Conservation (phyloP, 1,284 basidiomycete species). For the Leccinum solheimii region DNA sequence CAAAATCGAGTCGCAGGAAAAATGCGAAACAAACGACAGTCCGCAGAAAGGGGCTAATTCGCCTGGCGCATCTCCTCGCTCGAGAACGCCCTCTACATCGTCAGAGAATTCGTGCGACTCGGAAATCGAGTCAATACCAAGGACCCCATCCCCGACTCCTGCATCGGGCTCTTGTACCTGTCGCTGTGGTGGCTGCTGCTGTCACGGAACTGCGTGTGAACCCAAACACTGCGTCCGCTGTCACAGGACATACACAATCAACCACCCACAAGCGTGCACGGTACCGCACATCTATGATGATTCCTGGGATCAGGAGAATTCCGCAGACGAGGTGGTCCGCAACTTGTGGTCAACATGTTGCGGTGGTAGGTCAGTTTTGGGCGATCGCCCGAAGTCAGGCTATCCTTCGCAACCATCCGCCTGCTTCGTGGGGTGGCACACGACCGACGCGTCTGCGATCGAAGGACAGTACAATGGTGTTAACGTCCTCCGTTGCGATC, state of each 20-base stretch:
- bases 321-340: no score
- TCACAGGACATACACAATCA: conserved; percentile 3
- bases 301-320: not conserved
- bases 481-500: conserved; percentile 5
- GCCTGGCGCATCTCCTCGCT: not conserved
- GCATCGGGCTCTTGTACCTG: conserved; percentile 8
- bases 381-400: no score
- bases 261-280: conserved; percentile 6
- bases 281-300: conserved; percentile 1
- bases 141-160: not conserved
- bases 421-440: conserved; percentile 8
- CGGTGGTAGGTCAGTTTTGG: not conserved
- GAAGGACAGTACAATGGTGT: conserved; percentile 8
- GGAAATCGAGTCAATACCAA: not conserved
- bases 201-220: conserved; percentile 2
- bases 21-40: not conserved
- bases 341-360: conserved; percentile 1
- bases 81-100: not conserved
- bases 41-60: not conserved
- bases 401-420: not conserved
- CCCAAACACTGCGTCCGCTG: conserved; percentile 8
- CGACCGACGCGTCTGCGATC: conserved; percentile 2
- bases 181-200: conserved; percentile 7
- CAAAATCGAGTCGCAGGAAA: not conserved
- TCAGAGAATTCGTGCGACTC: not conserved